Percentiles rank a stretch among this genome's conserved stretches.
Evolutionary conservation across 2,329 filamentous ascomycete species (phyloP).

Genomic region (Arthroderma sp.): DNA sequence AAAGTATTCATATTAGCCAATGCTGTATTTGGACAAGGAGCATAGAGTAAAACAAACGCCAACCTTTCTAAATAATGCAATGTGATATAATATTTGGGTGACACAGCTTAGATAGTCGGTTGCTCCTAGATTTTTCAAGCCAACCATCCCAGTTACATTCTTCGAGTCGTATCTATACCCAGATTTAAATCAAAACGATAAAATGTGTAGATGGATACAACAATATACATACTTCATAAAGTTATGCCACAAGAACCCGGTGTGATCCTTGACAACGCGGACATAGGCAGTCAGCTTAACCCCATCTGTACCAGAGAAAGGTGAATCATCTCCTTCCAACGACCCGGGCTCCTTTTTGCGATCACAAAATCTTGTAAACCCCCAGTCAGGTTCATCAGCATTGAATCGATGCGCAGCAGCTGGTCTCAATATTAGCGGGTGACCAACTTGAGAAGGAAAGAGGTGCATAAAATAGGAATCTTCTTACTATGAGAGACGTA

Average conservation of each 20-base stretch:
- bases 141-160: conserved; percentile 94
- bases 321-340: conserved; percentile 58
- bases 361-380: conserved; percentile 89
- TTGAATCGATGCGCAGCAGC: conserved; percentile 88
- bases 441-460: not conserved
- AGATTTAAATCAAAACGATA: conserved; percentile 34
- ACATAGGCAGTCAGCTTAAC: conserved; percentile 38
- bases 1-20: conserved; percentile 7
- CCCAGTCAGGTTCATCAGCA: conserved; percentile 93
- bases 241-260: conserved; percentile 38
- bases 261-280: conserved; percentile 39
- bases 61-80: conserved; percentile 86
- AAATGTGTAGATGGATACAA: not conserved
- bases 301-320: conserved; percentile 37
- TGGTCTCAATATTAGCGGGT: conserved; percentile 17
- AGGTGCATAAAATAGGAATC: not conserved
- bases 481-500: conserved; percentile 57
- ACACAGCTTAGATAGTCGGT: conserved; percentile 81
- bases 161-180: conserved; percentile 78
- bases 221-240: conserved; percentile 30
- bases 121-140: conserved; percentile 90
- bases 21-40: not conserved
- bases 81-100: conserved; percentile 73
- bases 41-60: not conserved
- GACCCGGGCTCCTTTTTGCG: conserved; percentile 65